Conservation (phyloP, 257 asterid genomes). For the Anisodus tanguticus region DNA sequence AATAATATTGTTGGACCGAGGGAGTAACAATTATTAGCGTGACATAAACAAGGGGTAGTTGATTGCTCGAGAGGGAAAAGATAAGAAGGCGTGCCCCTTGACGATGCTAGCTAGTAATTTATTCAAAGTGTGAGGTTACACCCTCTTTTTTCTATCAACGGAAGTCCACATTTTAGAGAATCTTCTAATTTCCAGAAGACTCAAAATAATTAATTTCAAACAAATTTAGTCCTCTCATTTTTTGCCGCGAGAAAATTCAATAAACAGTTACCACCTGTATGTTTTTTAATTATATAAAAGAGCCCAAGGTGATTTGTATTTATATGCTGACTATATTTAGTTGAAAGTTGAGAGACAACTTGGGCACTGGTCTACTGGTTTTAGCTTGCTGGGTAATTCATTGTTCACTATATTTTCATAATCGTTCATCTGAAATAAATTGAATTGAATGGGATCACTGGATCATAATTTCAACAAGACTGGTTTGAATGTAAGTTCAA, state of each 20-base stretch:
- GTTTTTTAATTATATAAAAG: too few relatives aligned
- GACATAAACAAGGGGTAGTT: too few relatives aligned
- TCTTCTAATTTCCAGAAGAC: conserved; percentile 10
- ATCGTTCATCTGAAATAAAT: background rate
- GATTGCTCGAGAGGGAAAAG: too few relatives aligned
- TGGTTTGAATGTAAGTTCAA: background rate
- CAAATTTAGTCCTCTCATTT: background rate
- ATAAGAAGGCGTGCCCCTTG: background rate
- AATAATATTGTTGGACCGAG: too few relatives aligned
- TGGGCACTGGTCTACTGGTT: background rate
- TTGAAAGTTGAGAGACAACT: background rate
- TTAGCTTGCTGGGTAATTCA: background rate
- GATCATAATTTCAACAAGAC: background rate
- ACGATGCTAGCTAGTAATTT: background rate
- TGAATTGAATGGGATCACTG: conserved; percentile 15
- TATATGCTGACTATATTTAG: background rate
- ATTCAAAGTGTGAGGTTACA: background rate
- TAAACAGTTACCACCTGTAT: background rate
- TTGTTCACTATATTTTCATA: too few relatives aligned
- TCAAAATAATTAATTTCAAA: background rate
- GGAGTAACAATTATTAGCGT: too few relatives aligned
- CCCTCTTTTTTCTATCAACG: background rate
- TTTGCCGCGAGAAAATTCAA: background rate
- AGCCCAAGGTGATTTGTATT: too few relatives aligned
- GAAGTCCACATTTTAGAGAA: background rate